Conservation (phyloP, 768 basidiomycete species). For the Coprinellus micaceus region DNA sequence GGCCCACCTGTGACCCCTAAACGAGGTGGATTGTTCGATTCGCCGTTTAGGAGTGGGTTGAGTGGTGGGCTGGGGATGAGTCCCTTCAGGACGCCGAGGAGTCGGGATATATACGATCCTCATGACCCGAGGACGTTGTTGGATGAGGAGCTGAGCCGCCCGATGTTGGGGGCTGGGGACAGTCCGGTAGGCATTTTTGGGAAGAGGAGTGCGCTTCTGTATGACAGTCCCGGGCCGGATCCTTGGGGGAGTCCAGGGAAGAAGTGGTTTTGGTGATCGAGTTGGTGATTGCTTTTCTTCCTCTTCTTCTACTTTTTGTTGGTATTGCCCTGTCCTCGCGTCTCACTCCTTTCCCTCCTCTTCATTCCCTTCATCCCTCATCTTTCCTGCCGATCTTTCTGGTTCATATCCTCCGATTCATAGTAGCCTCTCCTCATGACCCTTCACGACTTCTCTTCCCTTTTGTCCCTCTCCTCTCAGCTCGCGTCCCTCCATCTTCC, state of each 20-base stretch:
- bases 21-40: slow-evolving; percentile 34
- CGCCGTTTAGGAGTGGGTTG: slow-evolving; percentile 34
- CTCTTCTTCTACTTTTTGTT: slow-evolving; percentile 1
- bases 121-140: slow-evolving; percentile 65
- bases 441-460: slow-evolving; percentile 8
- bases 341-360: neutral
- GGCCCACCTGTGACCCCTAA: slow-evolving; percentile 37
- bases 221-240: slow-evolving; percentile 65
- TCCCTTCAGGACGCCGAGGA: slow-evolving; percentile 46
- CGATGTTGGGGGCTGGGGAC: slow-evolving; percentile 48
- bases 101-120: slow-evolving; percentile 59
- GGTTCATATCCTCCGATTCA: slow-evolving; percentile 5
- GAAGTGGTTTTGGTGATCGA: slow-evolving; percentile 46
- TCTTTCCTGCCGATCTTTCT: neutral
- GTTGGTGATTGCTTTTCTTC: neutral
- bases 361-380: neutral
- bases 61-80: slow-evolving; percentile 20
- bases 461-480: neutral
- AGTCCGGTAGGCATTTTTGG: slow-evolving; percentile 71
- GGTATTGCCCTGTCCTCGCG: neutral
- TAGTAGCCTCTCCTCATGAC: neutral
- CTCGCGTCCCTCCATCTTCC: neutral
- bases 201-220: slow-evolving; percentile 51
- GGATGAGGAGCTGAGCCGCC: slow-evolving; percentile 67
- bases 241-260: slow-evolving; percentile 48